Evolutionary conservation across 352 stramenopile genomes (phyloP), one percentile per base, ranked within the genome.

Genomic region (Globisporangium parvum): DNA sequence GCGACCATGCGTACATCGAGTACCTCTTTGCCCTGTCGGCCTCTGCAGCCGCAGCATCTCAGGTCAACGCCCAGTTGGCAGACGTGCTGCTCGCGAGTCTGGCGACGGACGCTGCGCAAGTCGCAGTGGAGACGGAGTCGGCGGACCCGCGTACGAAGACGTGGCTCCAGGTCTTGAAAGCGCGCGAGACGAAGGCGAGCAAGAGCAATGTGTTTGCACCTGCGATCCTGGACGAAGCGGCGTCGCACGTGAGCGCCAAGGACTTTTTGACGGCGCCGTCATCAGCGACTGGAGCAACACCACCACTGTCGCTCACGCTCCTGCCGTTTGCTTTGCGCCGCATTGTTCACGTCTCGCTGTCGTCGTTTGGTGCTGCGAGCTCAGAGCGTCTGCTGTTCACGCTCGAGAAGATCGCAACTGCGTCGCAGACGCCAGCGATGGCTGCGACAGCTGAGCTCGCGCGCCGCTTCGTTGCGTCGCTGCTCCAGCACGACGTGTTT

Each of bases 1-100:
- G 77, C 33, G 79, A 92, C 41, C 59, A 85, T 33, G 67, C 65
- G 3, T 88, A 86, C 41, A 53, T 85, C 14, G 82, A 92, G 57
- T 73, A 88, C 33, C 60, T 90, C 8, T 51, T 90, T 12, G 60
- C 57, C 0, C 45, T 45, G 1, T 66, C 62, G 4, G 53, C 53
- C 11, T 46, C 62, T 9, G 17, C 51, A 1, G 35, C 23, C 51
- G 44, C 55, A 17, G n/a, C 14, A 8, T 8, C n/a, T 11, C 23
- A 46, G 10, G 6, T 11, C 6, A 28, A 23, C 12, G 18, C 35
- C 6, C 60, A 66, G 24, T 24, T 11, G 3, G 54, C 21, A 14
- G 66, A 77, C 26, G 39, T 75, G 33, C 50, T 77, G 57, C 56
- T 85, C 15, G 62, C 55, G 21, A 68, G 60, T 48, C 57, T 82